These are phyloP conservation scores for Globisporangium spinosum DNA, from an alignment of 352 stramenopile species.

Conservation along the genomic window DNA sequence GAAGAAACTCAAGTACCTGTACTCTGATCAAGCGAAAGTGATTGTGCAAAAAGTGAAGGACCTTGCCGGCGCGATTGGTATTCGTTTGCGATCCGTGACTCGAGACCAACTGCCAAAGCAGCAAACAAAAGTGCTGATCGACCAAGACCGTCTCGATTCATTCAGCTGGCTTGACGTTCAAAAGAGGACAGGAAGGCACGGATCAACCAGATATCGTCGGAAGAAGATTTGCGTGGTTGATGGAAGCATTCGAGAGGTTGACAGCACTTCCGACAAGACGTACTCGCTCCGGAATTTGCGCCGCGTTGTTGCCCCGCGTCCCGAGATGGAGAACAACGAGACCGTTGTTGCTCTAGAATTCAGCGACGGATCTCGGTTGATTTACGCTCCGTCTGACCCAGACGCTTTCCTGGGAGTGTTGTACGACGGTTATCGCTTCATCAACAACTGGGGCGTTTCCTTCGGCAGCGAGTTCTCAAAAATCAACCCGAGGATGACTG, in stretches of 20 bases:
- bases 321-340: constrained; percentile 27
- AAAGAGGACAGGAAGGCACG: constrained; percentile 50
- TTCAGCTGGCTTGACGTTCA: constrained; percentile 52
- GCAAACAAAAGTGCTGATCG: constrained; percentile 26
- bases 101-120: constrained; percentile 56
- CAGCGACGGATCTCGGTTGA: constrained; percentile 47
- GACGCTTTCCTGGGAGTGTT: constrained; percentile 60
- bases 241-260: constrained; percentile 45
- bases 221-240: constrained; percentile 67
- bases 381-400: constrained; percentile 54
- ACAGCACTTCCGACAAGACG: constrained; percentile 41
- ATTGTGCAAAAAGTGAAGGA: constrained; percentile 65
- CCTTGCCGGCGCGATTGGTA: constrained; percentile 64
- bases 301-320: constrained; percentile 41
- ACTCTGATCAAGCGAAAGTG: constrained; percentile 52
- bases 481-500: constrained; percentile 60
- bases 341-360: constrained; percentile 67
- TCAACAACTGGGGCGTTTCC: constrained; percentile 60
- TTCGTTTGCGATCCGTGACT: constrained; percentile 34
- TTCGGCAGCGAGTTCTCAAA: constrained; percentile 61
- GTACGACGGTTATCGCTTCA: constrained; percentile 66
- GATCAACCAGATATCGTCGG: constrained; percentile 51
- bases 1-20: constrained; percentile 70
- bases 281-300: constrained; percentile 57
- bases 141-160: constrained; percentile 38